Evolutionary conservation across 164 flowering plant genomes (phyloP), one percentile per base, ranked within the genome.

Genomic region (Houttuynia cordata): DNA sequence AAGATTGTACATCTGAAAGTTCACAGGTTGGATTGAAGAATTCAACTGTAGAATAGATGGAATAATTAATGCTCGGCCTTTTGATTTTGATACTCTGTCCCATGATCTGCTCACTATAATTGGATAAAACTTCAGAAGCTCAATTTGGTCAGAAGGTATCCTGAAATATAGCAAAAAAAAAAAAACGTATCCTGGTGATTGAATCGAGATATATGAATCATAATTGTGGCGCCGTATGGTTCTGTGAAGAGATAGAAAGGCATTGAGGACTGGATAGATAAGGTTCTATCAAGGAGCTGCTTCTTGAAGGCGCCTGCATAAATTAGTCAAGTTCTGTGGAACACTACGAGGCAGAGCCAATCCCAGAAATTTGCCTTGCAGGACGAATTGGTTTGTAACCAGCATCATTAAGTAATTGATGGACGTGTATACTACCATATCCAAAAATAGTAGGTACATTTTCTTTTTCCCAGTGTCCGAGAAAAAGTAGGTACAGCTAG

Each of bases 41-140:
- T 78, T 86, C 65, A 55, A 71, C 10, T 61, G 61, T 13, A 76
- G 62, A 64, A 59, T 76, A 18, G 82, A 78, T 55, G 76, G 64
- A 63, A 73, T 64, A 7, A 79, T 88, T 30, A 53, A 56, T 10
- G 86, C 90, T 73, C 72, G 77, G 72, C 83, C 88, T 15, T 82
- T 78, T 58, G 86, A 90, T 74, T 90, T 82, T 56, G 88, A 86
- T 49, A 61, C 72, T 7, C 85, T 90, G 30, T 80, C 86, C 0
- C 69, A 76, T 52, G 74, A 70, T 50, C 2, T 83, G 24, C 15
- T 58, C 53, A 76, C 66, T 53, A 66, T 68, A 17, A 76, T 85
- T 41, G 69, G 21, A 7, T 62, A 60, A 24, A 58, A 52, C 30
- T 82, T 85, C 65, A 62, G 57, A n/a, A 71, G 67, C 39, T 56